These are phyloP conservation scores for Meyerozyma elateridarum DNA, from an alignment of 1,139 yeast species.

Conservation along the genomic window DNA sequence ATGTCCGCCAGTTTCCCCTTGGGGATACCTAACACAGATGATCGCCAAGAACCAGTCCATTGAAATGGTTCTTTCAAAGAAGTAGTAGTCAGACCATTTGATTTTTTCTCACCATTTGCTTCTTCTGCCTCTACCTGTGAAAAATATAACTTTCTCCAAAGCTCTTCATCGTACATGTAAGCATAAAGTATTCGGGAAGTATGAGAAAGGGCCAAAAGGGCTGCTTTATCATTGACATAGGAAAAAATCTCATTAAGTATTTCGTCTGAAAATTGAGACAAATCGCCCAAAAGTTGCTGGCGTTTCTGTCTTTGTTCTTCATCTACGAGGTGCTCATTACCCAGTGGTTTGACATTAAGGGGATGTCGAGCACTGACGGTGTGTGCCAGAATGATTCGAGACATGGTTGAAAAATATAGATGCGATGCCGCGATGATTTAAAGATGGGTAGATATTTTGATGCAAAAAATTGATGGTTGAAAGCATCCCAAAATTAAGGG, in stretches of 20 bases:
- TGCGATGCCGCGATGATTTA: too few species aligned
- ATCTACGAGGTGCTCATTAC: constrained; percentile 44
- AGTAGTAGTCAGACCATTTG: too few species aligned
- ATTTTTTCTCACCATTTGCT: too few species aligned
- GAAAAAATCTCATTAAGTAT: constrained; percentile 43
- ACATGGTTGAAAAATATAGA: too few species aligned
- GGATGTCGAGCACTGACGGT: constrained; percentile 50
- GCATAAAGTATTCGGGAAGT: constrained; percentile 70
- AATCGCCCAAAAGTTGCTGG: constrained; percentile 46
- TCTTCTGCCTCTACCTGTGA: constrained; percentile 14
- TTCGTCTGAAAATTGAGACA: constrained; percentile 56
- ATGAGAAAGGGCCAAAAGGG: constrained; percentile 48
- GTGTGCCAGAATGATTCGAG: constrained; percentile 1
- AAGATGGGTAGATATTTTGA: too few species aligned
- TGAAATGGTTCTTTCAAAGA: constrained; percentile 11
- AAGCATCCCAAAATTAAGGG: too few species aligned
- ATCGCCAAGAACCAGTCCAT: constrained; percentile 83
- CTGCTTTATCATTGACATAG: constrained; percentile 39
- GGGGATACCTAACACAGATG: constrained; percentile 44
- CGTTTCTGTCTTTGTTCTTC: constrained; percentile 20
- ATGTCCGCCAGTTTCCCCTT: constrained; percentile 35
- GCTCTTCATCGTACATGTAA: constrained; percentile 65
- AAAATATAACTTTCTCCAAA: constrained; percentile 64
- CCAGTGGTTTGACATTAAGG: constrained; percentile 68
- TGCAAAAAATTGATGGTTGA: too few species aligned